phyloP scores from a whole-genome alignment of 75 land plant species.

The Sequoia sempervirens region DNA sequence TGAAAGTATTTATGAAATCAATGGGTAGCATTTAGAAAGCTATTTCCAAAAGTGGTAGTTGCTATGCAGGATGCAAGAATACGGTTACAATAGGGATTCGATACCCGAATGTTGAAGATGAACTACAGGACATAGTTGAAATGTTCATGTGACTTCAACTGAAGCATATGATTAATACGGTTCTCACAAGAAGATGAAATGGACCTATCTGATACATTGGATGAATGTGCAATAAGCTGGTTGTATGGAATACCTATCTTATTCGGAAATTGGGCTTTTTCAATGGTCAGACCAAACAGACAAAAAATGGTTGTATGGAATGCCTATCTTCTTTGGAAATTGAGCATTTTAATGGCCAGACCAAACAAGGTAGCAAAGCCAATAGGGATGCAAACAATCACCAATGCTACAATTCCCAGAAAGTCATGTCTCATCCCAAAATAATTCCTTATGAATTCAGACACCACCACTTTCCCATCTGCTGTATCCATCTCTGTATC shows the following conservation, averaged over 20 bases:
- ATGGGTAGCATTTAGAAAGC: too few species aligned
- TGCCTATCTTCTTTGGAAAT: slow-evolving; percentile 30
- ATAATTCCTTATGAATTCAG: slow-evolving; percentile 13
- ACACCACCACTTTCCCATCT: slow-evolving; percentile 11
- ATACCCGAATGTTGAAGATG: too few species aligned
- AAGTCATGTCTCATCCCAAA: slow-evolving; percentile 31
- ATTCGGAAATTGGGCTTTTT: slow-evolving; percentile 31
- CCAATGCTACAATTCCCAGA: slow-evolving; percentile 16
- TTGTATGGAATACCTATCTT: slow-evolving; percentile 9
- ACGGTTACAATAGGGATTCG: neutral
- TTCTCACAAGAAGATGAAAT: too few species aligned
- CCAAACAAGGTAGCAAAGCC: slow-evolving; percentile 23
- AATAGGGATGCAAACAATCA: slow-evolving; percentile 15
- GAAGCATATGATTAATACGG: too few species aligned
- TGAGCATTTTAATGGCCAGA: slow-evolving; percentile 24
- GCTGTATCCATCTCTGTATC: slow-evolving; percentile 11
- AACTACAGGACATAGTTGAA: too few species aligned
- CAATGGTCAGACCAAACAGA: slow-evolving; percentile 19
- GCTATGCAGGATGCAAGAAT: neutral
- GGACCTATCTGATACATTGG: too few species aligned
- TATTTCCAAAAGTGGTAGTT: neutral
- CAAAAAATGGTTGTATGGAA: too few species aligned
- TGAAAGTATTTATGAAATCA: too few species aligned
- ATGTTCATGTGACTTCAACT: too few species aligned
- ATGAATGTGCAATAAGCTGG: too few species aligned